A percentile compares a stretch with the other conserved stretches of the same genome.
These are phyloP conservation scores for Scenedesmus sp. DNA, from an alignment of 163 green algal species.

Conservation along the genomic window DNA sequence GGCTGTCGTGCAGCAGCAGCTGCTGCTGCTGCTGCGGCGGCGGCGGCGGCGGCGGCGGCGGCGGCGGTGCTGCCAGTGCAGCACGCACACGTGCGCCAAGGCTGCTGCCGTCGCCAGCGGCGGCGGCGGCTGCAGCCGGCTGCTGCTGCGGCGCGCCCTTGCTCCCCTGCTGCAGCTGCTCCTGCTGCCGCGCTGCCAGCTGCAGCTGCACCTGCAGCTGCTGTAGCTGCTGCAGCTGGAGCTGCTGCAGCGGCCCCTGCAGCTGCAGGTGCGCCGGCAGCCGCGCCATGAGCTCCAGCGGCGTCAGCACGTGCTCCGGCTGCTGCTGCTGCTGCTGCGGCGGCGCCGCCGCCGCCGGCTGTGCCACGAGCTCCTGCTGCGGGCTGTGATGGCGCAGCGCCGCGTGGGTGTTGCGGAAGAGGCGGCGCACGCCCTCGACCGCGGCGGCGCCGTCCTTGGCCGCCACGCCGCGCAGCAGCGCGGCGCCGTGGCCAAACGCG, in stretches of 20 bases:
- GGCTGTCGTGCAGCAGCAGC: conserved; percentile 4
- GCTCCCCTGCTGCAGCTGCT: conserved; percentile 5
- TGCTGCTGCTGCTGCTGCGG: conserved; percentile 37
- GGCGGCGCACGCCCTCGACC: conserved; percentile 61
- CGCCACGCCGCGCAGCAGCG: conserved; percentile 58
- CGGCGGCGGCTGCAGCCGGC: conserved; percentile 21
- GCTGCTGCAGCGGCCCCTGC: not conserved
- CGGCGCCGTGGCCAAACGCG: conserved; percentile 75
- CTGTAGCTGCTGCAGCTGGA: not conserved
- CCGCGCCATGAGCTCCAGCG: conserved; percentile 2
- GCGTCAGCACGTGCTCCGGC: not conserved
- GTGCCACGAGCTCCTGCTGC: conserved; percentile 36
- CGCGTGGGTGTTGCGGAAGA: conserved; percentile 83
- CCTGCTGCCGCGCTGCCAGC: conserved; percentile 14
- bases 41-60: conserved; percentile 40
- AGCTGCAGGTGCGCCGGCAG: conserved; percentile 20
- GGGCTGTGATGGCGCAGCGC: conserved; percentile 58
- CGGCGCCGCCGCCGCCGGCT: conserved; percentile 22
- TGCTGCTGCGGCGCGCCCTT: conserved; percentile 4
- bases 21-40: conserved; percentile 1
- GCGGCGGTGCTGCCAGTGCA: conserved; percentile 4
- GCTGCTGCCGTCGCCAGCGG: not conserved
- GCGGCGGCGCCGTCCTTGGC: conserved; percentile 50
- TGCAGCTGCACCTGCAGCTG: conserved; percentile 19
- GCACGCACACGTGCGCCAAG: too few species aligned